Conservation (phyloP, 257 asterid species). For the Petrea volubilis region DNA sequence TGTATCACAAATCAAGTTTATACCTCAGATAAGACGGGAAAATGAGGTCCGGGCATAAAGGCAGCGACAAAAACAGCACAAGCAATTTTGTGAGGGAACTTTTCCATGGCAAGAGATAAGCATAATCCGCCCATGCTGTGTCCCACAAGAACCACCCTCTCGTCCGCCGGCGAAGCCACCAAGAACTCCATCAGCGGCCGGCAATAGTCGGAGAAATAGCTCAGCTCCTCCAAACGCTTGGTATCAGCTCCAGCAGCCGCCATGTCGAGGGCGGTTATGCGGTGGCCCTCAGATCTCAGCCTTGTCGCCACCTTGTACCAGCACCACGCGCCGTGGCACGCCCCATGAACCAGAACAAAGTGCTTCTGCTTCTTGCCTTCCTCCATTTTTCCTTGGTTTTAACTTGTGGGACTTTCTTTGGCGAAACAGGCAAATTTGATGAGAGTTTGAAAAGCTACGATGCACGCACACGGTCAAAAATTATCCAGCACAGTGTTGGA, state of each 20-base stretch:
- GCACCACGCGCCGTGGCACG: constrained; percentile 60
- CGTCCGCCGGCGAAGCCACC: constrained; percentile 29
- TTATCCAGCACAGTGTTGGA: too few relatives aligned
- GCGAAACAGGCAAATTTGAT: background rate
- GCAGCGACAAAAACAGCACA: constrained; percentile 44
- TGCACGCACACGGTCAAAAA: too few relatives aligned
- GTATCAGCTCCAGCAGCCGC: constrained; percentile 41
- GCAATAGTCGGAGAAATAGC: constrained; percentile 33
- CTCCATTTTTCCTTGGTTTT: constrained; percentile 21
- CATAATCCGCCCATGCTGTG: constrained; percentile 49
- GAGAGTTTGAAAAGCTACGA: background rate
- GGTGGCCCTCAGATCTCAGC: constrained; percentile 40
- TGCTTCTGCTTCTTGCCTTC: constrained; percentile 28
- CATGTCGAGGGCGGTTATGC: constrained; percentile 53
- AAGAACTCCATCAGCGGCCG: constrained; percentile 41
- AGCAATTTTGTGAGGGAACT: constrained; percentile 30
- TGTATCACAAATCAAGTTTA: background rate
- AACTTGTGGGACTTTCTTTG: background rate
- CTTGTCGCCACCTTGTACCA: constrained; percentile 46
- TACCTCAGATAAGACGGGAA: background rate
- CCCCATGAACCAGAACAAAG: constrained; percentile 52
- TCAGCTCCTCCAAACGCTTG: constrained; percentile 27
- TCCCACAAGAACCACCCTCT: constrained; percentile 42
- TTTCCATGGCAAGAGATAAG: constrained; percentile 45
- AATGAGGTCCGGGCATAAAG: constrained; percentile 39